Conservation (phyloP, 2,329 filamentous ascomycete species). For the Nigrograna mackinnonii region DNA sequence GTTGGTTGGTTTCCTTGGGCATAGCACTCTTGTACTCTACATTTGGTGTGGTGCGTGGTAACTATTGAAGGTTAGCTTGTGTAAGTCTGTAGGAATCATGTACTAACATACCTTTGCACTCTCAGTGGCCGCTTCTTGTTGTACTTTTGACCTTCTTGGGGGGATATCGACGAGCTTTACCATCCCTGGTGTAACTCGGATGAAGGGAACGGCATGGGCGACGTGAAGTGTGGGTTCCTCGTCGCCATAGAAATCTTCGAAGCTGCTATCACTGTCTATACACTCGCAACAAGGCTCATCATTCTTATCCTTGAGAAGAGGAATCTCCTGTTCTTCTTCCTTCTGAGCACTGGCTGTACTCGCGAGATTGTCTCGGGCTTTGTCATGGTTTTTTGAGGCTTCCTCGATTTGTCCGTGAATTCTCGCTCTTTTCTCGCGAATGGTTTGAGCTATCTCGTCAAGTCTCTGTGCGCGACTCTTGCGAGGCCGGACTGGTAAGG, state of each 20-base stretch:
- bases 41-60: not conserved
- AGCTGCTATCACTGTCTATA: not conserved
- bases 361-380: not conserved
- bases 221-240: slow-evolving; percentile 1
- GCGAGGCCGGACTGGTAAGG: too few relatives aligned
- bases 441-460: too few relatives aligned
- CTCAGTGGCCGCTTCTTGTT: not conserved
- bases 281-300: not conserved
- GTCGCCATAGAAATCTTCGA: not conserved
- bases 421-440: too few relatives aligned
- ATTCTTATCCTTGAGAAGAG: not conserved
- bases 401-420: too few relatives aligned
- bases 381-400: not conserved
- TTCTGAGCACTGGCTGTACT: not conserved
- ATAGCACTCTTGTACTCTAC: not conserved
- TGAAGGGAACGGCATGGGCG: not conserved
- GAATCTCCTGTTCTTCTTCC: not conserved
- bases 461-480: too few relatives aligned
- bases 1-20: not conserved
- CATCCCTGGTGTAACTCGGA: slow-evolving; percentile 1
- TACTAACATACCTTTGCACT: too few relatives aligned
- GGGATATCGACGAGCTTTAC: slow-evolving; percentile 10
- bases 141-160: not conserved
- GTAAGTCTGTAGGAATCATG: too few relatives aligned
- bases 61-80: not conserved